Percentiles rank a stretch among this genome's conserved stretches.
Evolutionary conservation across 805 yeast genomes (phyloP).

Genomic region (Yamadazyma scolyti): DNA sequence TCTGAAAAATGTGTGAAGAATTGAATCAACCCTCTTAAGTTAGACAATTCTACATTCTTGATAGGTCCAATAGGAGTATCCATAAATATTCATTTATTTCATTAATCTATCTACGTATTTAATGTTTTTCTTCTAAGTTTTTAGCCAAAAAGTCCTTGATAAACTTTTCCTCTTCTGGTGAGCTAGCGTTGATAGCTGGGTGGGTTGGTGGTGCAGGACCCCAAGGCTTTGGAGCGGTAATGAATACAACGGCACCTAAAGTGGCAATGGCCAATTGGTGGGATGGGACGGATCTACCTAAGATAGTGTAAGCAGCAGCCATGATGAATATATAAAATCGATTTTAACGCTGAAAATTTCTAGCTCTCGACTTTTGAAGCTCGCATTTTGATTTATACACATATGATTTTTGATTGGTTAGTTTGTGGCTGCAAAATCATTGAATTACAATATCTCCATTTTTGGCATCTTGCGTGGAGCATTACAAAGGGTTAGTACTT

Average conservation of each 20-base stretch:
- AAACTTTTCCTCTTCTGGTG: conserved; percentile 88
- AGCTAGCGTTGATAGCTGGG: conserved; percentile 70
- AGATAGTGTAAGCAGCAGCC: conserved; percentile 82
- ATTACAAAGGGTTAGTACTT: too few relatives aligned
- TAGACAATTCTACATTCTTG: too few relatives aligned
- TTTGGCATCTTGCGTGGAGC: too few relatives aligned
- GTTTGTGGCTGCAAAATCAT: conserved; percentile 14
- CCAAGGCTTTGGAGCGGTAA: conserved; percentile 75
- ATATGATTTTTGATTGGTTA: conserved; percentile 7
- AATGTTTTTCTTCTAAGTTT: conserved; percentile 35
- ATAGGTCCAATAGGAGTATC: too few relatives aligned
- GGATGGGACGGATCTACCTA: conserved; percentile 82
- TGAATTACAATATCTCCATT: too few relatives aligned
- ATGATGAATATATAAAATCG: conserved; percentile 32
- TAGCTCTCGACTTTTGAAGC: background rate
- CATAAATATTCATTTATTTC: background rate
- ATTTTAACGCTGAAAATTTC: background rate
- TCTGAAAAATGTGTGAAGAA: too few relatives aligned
- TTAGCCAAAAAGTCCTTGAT: conserved; percentile 64
- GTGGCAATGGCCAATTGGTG: conserved; percentile 83
- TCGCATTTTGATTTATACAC: conserved; percentile 3
- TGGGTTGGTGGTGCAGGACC: conserved; percentile 53
- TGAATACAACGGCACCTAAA: conserved; percentile 60
- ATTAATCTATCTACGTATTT: conserved; percentile 8
- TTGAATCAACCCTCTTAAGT: too few relatives aligned